phyloP scores from a whole-genome alignment of 2,329 filamentous ascomycete genomes.

The Aspergillus aculeatinus region DNA sequence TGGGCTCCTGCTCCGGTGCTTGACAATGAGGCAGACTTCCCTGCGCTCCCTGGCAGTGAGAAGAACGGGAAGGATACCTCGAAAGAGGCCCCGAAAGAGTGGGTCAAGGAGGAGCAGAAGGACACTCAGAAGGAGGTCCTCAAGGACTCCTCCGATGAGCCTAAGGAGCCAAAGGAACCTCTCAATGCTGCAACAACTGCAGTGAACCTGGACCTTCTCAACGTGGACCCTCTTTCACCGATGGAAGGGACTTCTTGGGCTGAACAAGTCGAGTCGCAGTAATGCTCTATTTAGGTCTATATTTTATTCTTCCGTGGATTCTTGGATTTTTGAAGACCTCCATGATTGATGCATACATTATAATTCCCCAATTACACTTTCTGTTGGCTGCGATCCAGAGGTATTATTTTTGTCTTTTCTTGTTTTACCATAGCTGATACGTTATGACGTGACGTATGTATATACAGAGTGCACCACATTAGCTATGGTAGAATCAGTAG shows the following conservation, averaged over 20 bases:
- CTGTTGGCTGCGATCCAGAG: no score
- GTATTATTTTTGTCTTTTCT: neutral
- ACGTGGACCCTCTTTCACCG: constrained; percentile 28
- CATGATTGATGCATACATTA: neutral
- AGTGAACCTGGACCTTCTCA: constrained; percentile 23
- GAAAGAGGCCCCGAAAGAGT: neutral
- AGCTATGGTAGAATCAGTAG: neutral
- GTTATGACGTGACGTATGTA: constrained; percentile 5
- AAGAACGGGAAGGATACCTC: constrained; percentile 20
- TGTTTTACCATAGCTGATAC: neutral
- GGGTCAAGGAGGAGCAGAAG: neutral
- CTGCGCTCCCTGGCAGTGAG: constrained; percentile 31
- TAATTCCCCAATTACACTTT: neutral
- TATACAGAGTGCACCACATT: neutral
- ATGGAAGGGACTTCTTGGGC: constrained; percentile 33
- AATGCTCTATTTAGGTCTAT: neutral
- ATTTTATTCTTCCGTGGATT: neutral
- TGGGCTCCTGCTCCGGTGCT: constrained; percentile 23
- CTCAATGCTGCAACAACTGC: constrained; percentile 8
- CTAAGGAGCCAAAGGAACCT: neutral
- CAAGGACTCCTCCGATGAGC: neutral
- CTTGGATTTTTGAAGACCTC: neutral
- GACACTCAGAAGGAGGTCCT: neutral
- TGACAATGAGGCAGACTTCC: constrained; percentile 36
- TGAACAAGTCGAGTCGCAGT: constrained; percentile 33